A percentile compares a stretch with the other conserved stretches of the same genome.
Evolutionary conservation across 2,329 filamentous ascomycete genomes (phyloP).

Genomic region (Alternaria burnsii): DNA sequence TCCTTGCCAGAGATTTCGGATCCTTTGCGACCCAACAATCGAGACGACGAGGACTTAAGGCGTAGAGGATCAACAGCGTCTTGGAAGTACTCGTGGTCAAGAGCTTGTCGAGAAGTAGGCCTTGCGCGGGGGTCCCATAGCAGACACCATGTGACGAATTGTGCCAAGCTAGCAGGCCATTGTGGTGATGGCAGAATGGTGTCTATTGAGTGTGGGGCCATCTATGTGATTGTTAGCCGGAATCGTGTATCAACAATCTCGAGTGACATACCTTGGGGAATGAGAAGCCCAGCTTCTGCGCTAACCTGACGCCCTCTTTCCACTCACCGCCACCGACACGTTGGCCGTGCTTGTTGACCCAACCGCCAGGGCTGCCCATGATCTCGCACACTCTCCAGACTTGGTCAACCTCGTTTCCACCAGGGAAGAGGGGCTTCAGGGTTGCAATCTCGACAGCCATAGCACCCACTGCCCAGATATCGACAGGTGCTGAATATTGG

Average conservation of each 20-base stretch:
- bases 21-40: constrained; percentile 86
- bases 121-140: constrained; percentile 97
- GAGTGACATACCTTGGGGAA: constrained; percentile 75
- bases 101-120: constrained; percentile 91
- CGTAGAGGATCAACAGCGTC: constrained; percentile 92
- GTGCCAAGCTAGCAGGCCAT: constrained; percentile 86
- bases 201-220: constrained; percentile 97
- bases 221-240: constrained; percentile 66
- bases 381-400: constrained; percentile 99
- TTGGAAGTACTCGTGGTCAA: constrained; percentile 92
- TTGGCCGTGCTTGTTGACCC: constrained; percentile 90
- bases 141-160: constrained; percentile 97
- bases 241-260: neutral
- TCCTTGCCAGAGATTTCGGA: constrained; percentile 77
- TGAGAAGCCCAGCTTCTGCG: constrained; percentile 96
- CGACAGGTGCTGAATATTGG: constrained; percentile 95
- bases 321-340: constrained; percentile 95
- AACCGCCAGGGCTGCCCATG: constrained; percentile 98
- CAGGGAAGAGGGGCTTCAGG: constrained; percentile 94
- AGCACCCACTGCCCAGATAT: constrained; percentile 97
- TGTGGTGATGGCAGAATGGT: constrained; percentile 89
- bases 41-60: constrained; percentile 88
- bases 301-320: constrained; percentile 91
- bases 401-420: constrained; percentile 97
- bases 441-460: constrained; percentile 99